phyloP scores from a whole-genome alignment of 208 protist genomes.

The Angomonas deanei region DNA sequence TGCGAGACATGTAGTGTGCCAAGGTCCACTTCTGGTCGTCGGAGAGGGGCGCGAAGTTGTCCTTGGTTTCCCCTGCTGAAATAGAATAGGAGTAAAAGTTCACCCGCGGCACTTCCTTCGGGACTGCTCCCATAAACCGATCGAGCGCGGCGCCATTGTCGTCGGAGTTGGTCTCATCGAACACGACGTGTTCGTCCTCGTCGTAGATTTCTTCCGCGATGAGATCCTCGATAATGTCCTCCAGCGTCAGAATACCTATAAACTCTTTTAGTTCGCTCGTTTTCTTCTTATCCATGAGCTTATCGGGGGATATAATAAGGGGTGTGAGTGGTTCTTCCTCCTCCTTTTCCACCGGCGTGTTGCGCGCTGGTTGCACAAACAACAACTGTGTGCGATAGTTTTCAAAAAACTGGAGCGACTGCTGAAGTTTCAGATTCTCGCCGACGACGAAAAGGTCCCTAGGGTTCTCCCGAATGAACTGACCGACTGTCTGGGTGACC shows the following conservation, averaged over 20 bases:
- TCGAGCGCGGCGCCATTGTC: slow-evolving; percentile 6
- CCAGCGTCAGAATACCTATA: slow-evolving; percentile 68
- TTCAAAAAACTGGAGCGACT: slow-evolving; percentile 57
- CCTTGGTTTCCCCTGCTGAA: slow-evolving; percentile 2
- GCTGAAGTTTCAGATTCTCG: slow-evolving; percentile 32
- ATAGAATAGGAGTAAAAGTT: slow-evolving; percentile 76
- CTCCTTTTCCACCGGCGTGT: background rate
- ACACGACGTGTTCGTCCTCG: slow-evolving; percentile 47
- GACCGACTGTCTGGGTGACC: slow-evolving; percentile 31
- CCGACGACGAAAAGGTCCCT: slow-evolving; percentile 47
- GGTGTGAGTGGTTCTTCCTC: background rate
- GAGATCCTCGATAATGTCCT: slow-evolving; percentile 75
- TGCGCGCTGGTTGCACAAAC: slow-evolving; percentile 33
- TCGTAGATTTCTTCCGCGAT: slow-evolving; percentile 75
- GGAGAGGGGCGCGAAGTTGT: slow-evolving; percentile 13
- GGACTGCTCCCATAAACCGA: background rate
- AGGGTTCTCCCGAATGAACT: slow-evolving; percentile 47
- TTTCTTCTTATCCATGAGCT: slow-evolving; percentile 5
- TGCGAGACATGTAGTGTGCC: slow-evolving; percentile 45
- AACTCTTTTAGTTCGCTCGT: slow-evolving; percentile 8
- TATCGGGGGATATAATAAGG: slow-evolving; percentile 3
- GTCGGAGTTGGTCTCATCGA: slow-evolving; percentile 11
- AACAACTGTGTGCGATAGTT: slow-evolving; percentile 43
- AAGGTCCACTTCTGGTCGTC: slow-evolving; percentile 68
- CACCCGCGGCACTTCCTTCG: slow-evolving; percentile 25